Conservation (phyloP, 2,329 filamentous ascomycete genomes). For the Teratosphaeria epicoccoides region DNA sequence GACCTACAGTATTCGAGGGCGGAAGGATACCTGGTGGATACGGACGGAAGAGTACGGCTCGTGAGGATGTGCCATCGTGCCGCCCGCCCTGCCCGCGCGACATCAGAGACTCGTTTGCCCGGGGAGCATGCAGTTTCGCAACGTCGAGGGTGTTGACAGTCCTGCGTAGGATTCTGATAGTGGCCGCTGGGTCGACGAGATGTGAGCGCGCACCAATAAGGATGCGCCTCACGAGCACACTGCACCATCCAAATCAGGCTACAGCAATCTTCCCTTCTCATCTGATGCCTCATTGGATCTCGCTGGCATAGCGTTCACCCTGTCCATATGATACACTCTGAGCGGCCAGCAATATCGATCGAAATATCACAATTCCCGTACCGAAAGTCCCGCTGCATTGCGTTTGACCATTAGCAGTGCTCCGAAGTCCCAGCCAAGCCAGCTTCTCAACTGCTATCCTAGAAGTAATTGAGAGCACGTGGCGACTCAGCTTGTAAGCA, state of each 20-base stretch:
- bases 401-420: neutral
- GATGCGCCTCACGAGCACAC: neutral
- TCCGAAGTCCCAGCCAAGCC: neutral
- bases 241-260: neutral
- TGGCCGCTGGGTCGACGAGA: too few relatives aligned
- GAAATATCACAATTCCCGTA: neutral
- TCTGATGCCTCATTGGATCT: neutral
- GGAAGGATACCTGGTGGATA: too few relatives aligned
- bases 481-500: neutral
- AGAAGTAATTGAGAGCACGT: neutral
- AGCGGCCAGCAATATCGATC: neutral
- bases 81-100: too few relatives aligned
- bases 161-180: too few relatives aligned
- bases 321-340: neutral
- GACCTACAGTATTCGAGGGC: too few relatives aligned
- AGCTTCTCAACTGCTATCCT: neutral
- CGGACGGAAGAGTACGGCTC: too few relatives aligned
- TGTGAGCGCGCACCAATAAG: neutral
- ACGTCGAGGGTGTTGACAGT: too few relatives aligned
- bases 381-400: neutral
- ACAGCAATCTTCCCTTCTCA: neutral
- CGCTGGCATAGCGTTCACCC: neutral
- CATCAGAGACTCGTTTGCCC: too few relatives aligned
- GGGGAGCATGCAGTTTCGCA: too few relatives aligned
- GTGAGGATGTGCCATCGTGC: too few relatives aligned